phyloP scores from a whole-genome alignment of 345 rosid genomes.

The Hibiscus syriacus region DNA sequence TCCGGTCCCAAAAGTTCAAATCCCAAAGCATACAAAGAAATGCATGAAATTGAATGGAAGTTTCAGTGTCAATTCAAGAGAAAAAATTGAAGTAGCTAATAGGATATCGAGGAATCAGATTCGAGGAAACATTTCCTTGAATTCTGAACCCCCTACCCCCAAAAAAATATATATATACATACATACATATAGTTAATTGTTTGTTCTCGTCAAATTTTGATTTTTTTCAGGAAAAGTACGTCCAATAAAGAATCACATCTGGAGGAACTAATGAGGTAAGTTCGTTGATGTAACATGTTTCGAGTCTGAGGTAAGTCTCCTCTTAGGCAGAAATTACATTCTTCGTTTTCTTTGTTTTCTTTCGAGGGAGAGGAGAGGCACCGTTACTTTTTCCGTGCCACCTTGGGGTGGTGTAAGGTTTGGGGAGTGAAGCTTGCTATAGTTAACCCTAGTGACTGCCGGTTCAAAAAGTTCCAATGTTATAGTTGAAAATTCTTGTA shows the following conservation, averaged over 20 bases:
- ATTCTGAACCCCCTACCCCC: too few relatives aligned
- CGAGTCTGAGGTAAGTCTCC: not conserved
- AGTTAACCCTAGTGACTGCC: not conserved
- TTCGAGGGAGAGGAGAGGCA: too few relatives aligned
- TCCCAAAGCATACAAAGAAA: not conserved
- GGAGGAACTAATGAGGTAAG: constrained; percentile 80
- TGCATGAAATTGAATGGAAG: not conserved
- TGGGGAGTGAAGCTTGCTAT: not conserved
- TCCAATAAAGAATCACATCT: constrained; percentile 30
- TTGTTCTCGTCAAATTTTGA: constrained; percentile 12
- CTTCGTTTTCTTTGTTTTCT: not conserved
- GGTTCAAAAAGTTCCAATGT: not conserved
- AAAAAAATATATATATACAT: too few relatives aligned
- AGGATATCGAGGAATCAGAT: not conserved
- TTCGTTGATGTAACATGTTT: too few relatives aligned
- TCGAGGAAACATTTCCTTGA: not conserved
- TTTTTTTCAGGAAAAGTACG: constrained; percentile 35
- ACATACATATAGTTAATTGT: not conserved
- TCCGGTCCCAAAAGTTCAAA: not conserved
- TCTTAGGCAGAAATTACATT: not conserved
- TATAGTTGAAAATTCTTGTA: not conserved
- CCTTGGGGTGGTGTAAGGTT: not conserved
- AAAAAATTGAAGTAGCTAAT: not conserved
- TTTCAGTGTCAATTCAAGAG: not conserved
- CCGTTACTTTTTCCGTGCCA: not conserved